Percentiles rank a stretch among this genome's conserved stretches.
These are phyloP conservation scores for Rhizopus stolonifer DNA, from an alignment of 371 early-diverging fungal species.

Conservation along the genomic window DNA sequence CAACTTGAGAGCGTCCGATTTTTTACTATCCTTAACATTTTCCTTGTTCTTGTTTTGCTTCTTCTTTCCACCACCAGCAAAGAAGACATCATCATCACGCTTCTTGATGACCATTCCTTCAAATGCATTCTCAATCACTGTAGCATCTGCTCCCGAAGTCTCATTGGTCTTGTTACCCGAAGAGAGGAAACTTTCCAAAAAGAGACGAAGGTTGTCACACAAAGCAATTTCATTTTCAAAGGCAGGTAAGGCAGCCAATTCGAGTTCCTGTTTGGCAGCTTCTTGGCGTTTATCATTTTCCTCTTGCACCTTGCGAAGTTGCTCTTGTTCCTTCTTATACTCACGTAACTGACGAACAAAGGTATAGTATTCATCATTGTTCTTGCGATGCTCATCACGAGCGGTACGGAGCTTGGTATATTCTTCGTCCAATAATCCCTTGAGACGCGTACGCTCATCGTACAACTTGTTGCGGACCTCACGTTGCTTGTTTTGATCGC, in stretches of 20 bases:
- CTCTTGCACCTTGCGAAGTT: slow-evolving; percentile 65
- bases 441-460: slow-evolving; percentile 74
- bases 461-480: slow-evolving; percentile 70
- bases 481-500: slow-evolving; percentile 58
- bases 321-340: slow-evolving; percentile 64
- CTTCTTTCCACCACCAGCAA: slow-evolving; percentile 64
- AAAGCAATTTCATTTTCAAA: slow-evolving; percentile 81
- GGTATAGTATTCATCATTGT: slow-evolving; percentile 75
- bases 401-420: slow-evolving; percentile 67
- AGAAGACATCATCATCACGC: slow-evolving; percentile 79
- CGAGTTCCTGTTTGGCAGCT: slow-evolving; percentile 72
- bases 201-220: slow-evolving; percentile 77
- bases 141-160: slow-evolving; percentile 12
- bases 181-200: slow-evolving; percentile 54
- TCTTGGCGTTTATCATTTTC: slow-evolving; percentile 64
- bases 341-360: slow-evolving; percentile 75
- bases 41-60: slow-evolving; percentile 34
- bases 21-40: slow-evolving; percentile 62
- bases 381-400: slow-evolving; percentile 71
- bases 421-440: slow-evolving; percentile 70
- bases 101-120: slow-evolving; percentile 66
- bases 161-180: slow-evolving; percentile 30
- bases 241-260: slow-evolving; percentile 87
- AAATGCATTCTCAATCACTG: slow-evolving; percentile 50
- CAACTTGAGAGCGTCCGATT: slow-evolving; percentile 69